Base-by-base conservation (phyloP, 441 rosid species). In the Populus hybrid region DNA sequence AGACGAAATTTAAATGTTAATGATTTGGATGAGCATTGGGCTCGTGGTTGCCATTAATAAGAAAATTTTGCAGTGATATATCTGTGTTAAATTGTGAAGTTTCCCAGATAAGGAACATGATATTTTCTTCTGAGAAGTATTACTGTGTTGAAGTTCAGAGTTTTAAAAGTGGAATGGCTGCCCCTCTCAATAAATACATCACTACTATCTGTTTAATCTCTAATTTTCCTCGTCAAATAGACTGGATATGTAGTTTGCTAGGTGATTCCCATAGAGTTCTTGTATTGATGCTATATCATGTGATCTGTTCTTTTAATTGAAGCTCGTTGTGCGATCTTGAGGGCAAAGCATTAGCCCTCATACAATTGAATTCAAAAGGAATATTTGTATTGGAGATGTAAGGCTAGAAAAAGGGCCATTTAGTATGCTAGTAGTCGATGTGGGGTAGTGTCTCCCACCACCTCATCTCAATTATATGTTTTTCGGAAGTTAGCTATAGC, bases 31-130 rank as follows among this genome's bases (percentile, higher is more conserved):
- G 11, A 59, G 68, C 56, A 9, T 31, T 26, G 66, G 56, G 40
- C n/a, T 72, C 36, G 11, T 69, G 66, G 31, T 78, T 73, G 21
- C 68, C 21, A 0, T 24, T 31, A 26, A 26, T 1, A 24, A 38
- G 73, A 68, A 36, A 56, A 71, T 76, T 79, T 76, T 69, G 78
- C 73, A 31, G 75, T 35, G 20, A 24, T 20, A 53, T 4, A 12
- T 69, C 40, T 74, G 71, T 31, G 45, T 65, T 70, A 16, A 45
- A 16, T 64, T 61, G 31, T 63, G 2, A 38, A 66, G 31, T 35
- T 67, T 64, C 21, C 23, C 18, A 18, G 69, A 67, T 16, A 72
- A 42, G 16, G 4, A 16, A 33, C 24, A 56, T 53, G 9, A 2
- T 64, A 9, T 76, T 29, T 73, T 65, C 64, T 76, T 24, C 18